Conservation (phyloP, 1,284 basidiomycete species). For the Ganoderma meredithae region DNA sequence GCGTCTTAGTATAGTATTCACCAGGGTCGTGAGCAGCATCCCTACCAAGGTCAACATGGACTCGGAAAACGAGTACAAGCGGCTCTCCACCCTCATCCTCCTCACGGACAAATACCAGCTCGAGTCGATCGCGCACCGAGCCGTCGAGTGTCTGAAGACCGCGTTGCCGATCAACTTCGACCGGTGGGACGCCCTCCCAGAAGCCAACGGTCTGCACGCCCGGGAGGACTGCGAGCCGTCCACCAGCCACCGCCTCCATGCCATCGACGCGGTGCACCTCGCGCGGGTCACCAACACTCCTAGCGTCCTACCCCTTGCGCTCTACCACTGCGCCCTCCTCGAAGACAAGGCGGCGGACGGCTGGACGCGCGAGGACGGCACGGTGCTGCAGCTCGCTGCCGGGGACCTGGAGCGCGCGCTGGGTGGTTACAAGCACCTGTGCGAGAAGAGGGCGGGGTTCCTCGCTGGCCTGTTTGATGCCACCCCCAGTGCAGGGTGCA, state of each 20-base stretch:
- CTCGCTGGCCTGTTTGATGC: not conserved
- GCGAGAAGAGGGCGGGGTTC: slow-evolving; percentile 1
- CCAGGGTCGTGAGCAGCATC: not conserved
- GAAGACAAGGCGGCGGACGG: not conserved
- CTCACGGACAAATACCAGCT: not conserved
- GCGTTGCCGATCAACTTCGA: not conserved
- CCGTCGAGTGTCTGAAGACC: not conserved
- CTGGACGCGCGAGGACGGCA: not conserved
- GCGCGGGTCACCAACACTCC: slow-evolving; percentile 12
- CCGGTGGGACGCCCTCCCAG: not conserved
- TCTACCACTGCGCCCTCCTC: slow-evolving; percentile 13
- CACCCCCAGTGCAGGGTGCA: not conserved
- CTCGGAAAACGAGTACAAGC: not conserved
- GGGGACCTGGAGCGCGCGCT: not conserved
- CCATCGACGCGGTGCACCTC: slow-evolving; percentile 10
- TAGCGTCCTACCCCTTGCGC: slow-evolving; percentile 12
- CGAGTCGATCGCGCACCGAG: not conserved
- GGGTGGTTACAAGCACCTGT: not conserved
- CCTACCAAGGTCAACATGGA: not conserved
- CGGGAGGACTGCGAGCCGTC: not conserved
- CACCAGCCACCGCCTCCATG: not conserved
- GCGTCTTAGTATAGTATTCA: not conserved
- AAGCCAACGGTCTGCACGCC: not conserved
- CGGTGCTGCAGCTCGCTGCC: not conserved
- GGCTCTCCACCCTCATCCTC: not conserved